These are phyloP conservation scores for Exophiala viscosa DNA, from an alignment of 2,329 filamentous ascomycete species.

Conservation along the genomic window DNA sequence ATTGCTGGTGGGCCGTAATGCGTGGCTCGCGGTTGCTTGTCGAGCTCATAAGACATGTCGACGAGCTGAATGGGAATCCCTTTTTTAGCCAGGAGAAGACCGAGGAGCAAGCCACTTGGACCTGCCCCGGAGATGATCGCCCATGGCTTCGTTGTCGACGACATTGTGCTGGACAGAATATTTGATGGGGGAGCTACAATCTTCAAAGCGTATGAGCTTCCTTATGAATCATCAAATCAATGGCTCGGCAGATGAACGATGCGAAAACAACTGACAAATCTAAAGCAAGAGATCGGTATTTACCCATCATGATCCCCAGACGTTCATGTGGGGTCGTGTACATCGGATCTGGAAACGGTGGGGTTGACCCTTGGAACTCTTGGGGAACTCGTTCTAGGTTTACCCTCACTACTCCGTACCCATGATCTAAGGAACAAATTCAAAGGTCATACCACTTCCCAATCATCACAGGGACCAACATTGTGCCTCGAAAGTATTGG, in stretches of 20 bases:
- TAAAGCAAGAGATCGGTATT: background rate
- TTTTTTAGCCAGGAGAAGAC: conserved; percentile 32
- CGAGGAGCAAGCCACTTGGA: conserved; percentile 33
- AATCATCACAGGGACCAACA: too few species aligned
- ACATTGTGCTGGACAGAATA: background rate
- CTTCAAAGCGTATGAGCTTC: too few species aligned
- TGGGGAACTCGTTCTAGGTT: background rate
- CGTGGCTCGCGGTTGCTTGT: conserved; percentile 60
- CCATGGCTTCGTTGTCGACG: conserved; percentile 9
- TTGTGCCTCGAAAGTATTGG: too few species aligned
- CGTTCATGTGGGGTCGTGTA: background rate
- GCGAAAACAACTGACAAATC: background rate
- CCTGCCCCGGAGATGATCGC: conserved; percentile 34
- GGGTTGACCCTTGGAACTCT: background rate
- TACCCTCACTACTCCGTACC: too few species aligned
- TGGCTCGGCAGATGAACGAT: background rate
- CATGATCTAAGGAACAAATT: too few species aligned
- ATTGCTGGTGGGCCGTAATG: conserved; percentile 60
- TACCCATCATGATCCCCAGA: background rate
- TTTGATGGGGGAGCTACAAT: background rate
- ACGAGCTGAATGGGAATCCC: conserved; percentile 38
- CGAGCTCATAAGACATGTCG: conserved; percentile 53
- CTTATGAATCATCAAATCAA: too few species aligned
- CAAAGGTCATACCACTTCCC: too few species aligned
- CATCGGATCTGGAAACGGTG: background rate